Evolutionary conservation across 2,329 filamentous ascomycete genomes (phyloP), one percentile per base, ranked within the genome.

Genomic region (Chaetothyriales sp.): DNA sequence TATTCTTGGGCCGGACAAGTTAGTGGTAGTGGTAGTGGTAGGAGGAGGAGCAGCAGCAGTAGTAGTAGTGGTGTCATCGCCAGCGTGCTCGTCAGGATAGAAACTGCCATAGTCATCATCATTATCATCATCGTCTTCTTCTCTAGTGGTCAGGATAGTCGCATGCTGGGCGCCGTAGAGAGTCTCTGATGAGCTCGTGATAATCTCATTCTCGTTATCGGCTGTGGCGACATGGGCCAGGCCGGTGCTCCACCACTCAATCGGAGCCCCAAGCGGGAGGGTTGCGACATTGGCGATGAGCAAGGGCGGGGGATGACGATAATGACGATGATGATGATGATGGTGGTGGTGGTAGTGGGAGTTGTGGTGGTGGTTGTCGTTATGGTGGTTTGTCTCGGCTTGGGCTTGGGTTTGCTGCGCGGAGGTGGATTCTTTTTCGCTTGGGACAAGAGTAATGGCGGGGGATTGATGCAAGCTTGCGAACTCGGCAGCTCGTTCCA

Each of bases 171-270:
- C 32, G 28, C 28, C 28, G 32, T 39, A 39, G 7, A 2, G 5
- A 15, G 32, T 39, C 10, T 15, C 10, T 15, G 32, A 15, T 15
- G 10, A 39, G 32, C n/a, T n/a, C n/a, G 10, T 15, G 32, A 39
- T 39, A 4, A 39, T 15, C 10, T 39, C 32, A 15, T 19, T 32
- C 25, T 19, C 36, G 15, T 47, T 22, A 4, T 42, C 44, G 45
- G 20, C 19, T 12, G 44, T 50, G 0, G 81, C 76, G 8, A 79
- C 65, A 1, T 54, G 51, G 10, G 54, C 51, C 12, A 60, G 84
- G 65, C 0, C 86, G 84, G 2, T 78, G 63, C 51, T 83, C 81
- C 86, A 83, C 89, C 90, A 98, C 69, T 98, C 92, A 9, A 95
- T 78, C 39, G 73, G 73, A 25, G 83, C 83, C 15, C 70, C 73